Evolutionary conservation across 257 asterid genomes (phyloP), one percentile per base, ranked within the genome.

Genomic region (Scutellaria barbata): DNA sequence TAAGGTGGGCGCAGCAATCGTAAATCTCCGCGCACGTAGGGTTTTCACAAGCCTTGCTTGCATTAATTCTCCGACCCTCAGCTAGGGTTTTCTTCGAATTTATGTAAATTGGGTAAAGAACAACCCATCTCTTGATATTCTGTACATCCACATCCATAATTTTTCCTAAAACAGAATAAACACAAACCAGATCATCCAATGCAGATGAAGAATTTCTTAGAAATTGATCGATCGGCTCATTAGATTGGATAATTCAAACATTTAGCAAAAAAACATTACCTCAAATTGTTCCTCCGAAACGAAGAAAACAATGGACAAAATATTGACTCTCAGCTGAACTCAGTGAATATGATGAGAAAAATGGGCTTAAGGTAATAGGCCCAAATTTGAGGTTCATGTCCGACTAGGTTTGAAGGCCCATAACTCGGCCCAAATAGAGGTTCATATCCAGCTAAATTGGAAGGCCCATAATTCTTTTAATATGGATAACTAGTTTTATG

Each of bases 71-170:
- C 56, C 99, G 86, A n/a, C 98, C 99, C 84, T 95, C 96, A 0
- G 96, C 96, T 40, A 94, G 77, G 63, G 92, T 91, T 59, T 77
- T 94, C 89, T 94, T 94, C 22, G 98, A 89, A 80, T 95, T 95
- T 41, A 92, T 83, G 84, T 92, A 95, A 60, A 95, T 69, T 59
- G 98, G 99, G 83, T 92, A 95, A 9, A 95, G 43, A 50, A 95
- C 83, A 9, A 81, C 81, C 99, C 99, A 95, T 70, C 86, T 95
- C 74, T 95, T 95, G 5, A 89, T 87, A 64, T 86, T 88, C 75
- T 87, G 85, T 73, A 81, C 25, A 69, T 89, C 92, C 46, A 65
- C 85, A 71, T 95, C 98, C 99, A 95, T 91, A 0, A n/a, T 63
- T 68, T 52, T 64, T 30, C 69, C 80, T 70, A 69, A 30, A 51